Conservation (phyloP, 1,284 basidiomycete species). For the Irpex rosettiformis region DNA sequence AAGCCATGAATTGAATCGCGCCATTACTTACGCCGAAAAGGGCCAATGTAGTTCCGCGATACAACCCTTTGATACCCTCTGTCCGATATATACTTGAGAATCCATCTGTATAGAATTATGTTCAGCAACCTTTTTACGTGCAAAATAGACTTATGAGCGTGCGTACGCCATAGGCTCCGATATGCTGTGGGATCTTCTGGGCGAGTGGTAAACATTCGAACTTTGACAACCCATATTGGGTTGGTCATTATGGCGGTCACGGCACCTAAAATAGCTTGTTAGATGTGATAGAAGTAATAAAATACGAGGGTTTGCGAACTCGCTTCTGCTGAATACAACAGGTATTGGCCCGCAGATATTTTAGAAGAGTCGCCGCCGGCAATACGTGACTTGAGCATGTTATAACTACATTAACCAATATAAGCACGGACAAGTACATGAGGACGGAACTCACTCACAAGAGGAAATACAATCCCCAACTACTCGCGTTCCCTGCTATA, state of each 20-base stretch:
- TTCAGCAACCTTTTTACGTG: background rate
- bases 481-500: constrained; percentile 93
- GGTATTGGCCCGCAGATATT: constrained; percentile 77
- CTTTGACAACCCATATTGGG: constrained; percentile 98
- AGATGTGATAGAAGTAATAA: constrained; percentile 14
- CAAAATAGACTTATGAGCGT: constrained; percentile 11
- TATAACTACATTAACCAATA: constrained; percentile 61
- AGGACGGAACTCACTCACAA: constrained; percentile 63
- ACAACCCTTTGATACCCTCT: constrained; percentile 83
- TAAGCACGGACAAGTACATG: constrained; percentile 1
- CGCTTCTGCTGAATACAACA: constrained; percentile 92
- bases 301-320: constrained; percentile 57
- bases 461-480: constrained; percentile 97
- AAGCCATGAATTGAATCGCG: constrained; percentile 94
- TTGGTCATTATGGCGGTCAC: constrained; percentile 95
- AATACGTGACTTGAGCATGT: constrained; percentile 85
- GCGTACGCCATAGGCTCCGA: constrained; percentile 75
- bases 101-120: constrained; percentile 55
- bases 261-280: constrained; percentile 56
- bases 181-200: constrained; percentile 68
- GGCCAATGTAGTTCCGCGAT: constrained; percentile 86
- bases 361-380: constrained; percentile 55
- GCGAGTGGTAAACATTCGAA: constrained; percentile 91
- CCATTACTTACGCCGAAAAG: constrained; percentile 95
- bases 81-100: constrained; percentile 62